Base-by-base conservation (phyloP, 108 stramenopile species). In the Fistulifera pelliculosa region DNA sequence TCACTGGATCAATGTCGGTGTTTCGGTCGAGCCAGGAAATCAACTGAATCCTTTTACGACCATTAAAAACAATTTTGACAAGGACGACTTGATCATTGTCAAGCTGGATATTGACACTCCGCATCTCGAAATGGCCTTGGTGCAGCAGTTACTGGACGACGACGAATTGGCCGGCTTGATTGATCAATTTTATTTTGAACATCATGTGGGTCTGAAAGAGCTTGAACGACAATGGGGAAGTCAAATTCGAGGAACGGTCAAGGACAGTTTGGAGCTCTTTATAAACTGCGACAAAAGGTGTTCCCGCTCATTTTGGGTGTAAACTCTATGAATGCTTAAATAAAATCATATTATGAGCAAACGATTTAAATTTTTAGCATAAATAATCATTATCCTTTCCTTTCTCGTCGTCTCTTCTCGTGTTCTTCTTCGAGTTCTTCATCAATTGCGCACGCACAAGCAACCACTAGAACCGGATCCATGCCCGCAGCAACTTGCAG, bases 371-470 rank as follows among this genome's bases (percentile, higher is more conserved):
- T n/a, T n/a, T n/a, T n/a, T n/a, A n/a, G n/a, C n/a, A n/a, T n/a
- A n/a, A n/a, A n/a, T n/a, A n/a, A n/a, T 23, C 51, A 22, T 49
- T 61, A 40, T 23, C 50, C 17, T n/a, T 52, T 31, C 14, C 67
- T 38, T 47, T 71, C 64, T 54, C 68, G 49, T 43, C 47, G 62
- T 47, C 53, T 57, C 55, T 75, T 67, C 31, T 74, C 70, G 45
- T 87, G 85, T 40, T 83, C 81, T 47, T 87, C 81, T 52, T 87
- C 85, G 56, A 83, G 83, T 61, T 87, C 85, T 64, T 87, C 85
- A 66, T 87, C 85, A 52, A 87, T 83, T 24, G 81, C 81, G 58
- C 85, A 87, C 8, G 69, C 66, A 69, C 85, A 87, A 17, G 85
- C 81, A 27, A 87, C 45, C 4, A 87, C 85, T 17, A 87, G 52